Evolutionary conservation across 495 filamentous ascomycete species (phyloP).

Genomic region (Aspergillus mulundensis): DNA sequence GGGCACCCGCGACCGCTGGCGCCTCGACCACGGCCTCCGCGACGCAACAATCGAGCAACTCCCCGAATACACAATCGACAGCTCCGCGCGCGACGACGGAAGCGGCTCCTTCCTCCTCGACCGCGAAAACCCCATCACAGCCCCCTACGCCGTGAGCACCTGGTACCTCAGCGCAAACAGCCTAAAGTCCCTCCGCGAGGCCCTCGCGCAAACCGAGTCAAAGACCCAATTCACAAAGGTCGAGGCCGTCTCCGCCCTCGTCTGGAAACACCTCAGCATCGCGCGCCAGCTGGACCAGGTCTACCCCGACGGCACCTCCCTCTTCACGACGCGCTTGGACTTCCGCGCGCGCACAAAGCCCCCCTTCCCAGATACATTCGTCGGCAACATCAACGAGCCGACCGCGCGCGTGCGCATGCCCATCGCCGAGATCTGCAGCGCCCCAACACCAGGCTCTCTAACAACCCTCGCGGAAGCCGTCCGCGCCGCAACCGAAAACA

Average conservation of each 20-base stretch:
- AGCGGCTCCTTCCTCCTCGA: slow-evolving; percentile 7
- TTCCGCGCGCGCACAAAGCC: slow-evolving; percentile 10
- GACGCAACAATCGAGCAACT: slow-evolving; percentile 7
- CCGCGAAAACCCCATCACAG: slow-evolving; percentile 6
- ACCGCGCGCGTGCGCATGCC: slow-evolving; percentile 6
- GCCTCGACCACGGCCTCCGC: slow-evolving; percentile 6
- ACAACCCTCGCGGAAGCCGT: slow-evolving; percentile 8
- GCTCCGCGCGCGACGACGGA: neutral
- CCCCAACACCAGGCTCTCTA: slow-evolving; percentile 2
- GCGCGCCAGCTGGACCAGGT: neutral
- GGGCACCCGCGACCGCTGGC: slow-evolving; percentile 4
- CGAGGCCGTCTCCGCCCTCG: slow-evolving; percentile 10
- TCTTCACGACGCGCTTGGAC: slow-evolving; percentile 11
- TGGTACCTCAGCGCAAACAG: slow-evolving; percentile 6
- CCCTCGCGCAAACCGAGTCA: neutral
- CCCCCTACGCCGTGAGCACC: slow-evolving; percentile 10
- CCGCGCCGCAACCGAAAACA: slow-evolving; percentile 6
- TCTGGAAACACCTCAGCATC: slow-evolving; percentile 14
- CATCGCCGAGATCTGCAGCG: neutral
- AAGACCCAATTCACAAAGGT: slow-evolving; percentile 9
- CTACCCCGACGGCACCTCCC: slow-evolving; percentile 2
- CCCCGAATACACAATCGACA: slow-evolving; percentile 9
- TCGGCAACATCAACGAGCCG: slow-evolving; percentile 12
- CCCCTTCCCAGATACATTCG: slow-evolving; percentile 1
- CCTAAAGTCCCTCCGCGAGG: slow-evolving; percentile 1